phyloP scores from a whole-genome alignment of 75 land plant genomes.

The Cryptomeria japonica region DNA sequence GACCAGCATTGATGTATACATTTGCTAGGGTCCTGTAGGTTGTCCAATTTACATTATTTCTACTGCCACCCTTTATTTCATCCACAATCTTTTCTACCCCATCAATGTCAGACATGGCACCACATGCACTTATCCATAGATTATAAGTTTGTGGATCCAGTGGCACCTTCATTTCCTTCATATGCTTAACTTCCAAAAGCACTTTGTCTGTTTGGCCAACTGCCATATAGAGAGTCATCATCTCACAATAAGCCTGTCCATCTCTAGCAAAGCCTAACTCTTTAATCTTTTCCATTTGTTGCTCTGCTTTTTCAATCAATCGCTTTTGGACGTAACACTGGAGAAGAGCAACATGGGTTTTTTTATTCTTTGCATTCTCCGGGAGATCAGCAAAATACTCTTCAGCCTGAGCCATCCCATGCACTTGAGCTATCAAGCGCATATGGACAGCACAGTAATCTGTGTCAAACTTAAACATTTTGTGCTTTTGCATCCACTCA shows the following conservation, averaged over 20 bases:
- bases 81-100: constrained; percentile 41
- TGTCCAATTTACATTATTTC: constrained; percentile 28
- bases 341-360: constrained; percentile 69
- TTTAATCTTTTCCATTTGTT: constrained; percentile 50
- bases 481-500: constrained; percentile 64
- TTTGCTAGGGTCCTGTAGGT: constrained; percentile 46
- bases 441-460: constrained; percentile 53
- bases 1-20: constrained; percentile 40
- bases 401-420: constrained; percentile 58
- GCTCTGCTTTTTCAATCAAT: constrained; percentile 57
- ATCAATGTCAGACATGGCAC: constrained; percentile 48
- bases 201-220: constrained; percentile 58
- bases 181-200: constrained; percentile 37
- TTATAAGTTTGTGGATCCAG: constrained; percentile 55
- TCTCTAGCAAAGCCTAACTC: constrained; percentile 34
- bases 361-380: constrained; percentile 34
- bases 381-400: constrained; percentile 61
- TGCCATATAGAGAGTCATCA: constrained; percentile 75
- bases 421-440: constrained; percentile 64
- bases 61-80: constrained; percentile 34
- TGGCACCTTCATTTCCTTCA: constrained; percentile 30
- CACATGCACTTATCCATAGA: constrained; percentile 64
- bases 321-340: constrained; percentile 71
- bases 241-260: constrained; percentile 56
- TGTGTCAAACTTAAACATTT: constrained; percentile 35